These are phyloP conservation scores for Leonotis leonurus DNA, from an alignment of 257 asterid genomes.

Conservation along the genomic window DNA sequence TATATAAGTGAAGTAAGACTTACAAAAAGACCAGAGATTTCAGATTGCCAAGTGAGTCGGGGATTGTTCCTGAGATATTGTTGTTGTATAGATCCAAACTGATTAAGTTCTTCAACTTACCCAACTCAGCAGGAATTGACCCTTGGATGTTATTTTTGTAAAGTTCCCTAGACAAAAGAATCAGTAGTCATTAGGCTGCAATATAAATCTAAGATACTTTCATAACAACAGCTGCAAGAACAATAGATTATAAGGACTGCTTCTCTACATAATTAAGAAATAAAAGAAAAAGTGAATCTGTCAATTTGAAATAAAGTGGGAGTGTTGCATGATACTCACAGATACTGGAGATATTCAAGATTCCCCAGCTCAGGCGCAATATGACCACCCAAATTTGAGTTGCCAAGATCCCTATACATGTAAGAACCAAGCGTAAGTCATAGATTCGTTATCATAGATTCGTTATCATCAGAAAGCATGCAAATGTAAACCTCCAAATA, in stretches of 20 bases:
- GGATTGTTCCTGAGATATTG: conserved; percentile 70
- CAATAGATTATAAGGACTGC: not conserved
- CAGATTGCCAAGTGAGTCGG: conserved; percentile 69
- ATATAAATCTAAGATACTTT: not conserved
- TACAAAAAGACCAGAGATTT: conserved; percentile 82
- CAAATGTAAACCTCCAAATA: not conserved
- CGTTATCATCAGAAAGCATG: not conserved
- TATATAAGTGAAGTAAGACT: conserved; percentile 29
- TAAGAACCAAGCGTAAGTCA: conserved; percentile 5
- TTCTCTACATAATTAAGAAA: not conserved
- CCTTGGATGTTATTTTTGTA: conserved; percentile 87
- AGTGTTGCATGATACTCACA: conserved; percentile 41
- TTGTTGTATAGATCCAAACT: conserved; percentile 95
- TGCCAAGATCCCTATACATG: conserved; percentile 65
- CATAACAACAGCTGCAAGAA: conserved; percentile 4
- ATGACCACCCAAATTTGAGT: conserved; percentile 66
- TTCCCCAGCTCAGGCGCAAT: conserved; percentile 67
- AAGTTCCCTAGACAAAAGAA: conserved; percentile 59
- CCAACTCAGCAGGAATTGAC: conserved; percentile 72
- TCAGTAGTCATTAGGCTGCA: not conserved
- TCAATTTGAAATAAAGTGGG: not conserved
- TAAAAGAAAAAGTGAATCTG: not conserved
- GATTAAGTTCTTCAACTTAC: conserved; percentile 73
- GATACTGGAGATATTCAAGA: conserved; percentile 42
- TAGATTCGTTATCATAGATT: conserved; percentile 15